Evolutionary conservation across 257 asterid genomes (phyloP).

Genomic region (Asclepias syriaca): DNA sequence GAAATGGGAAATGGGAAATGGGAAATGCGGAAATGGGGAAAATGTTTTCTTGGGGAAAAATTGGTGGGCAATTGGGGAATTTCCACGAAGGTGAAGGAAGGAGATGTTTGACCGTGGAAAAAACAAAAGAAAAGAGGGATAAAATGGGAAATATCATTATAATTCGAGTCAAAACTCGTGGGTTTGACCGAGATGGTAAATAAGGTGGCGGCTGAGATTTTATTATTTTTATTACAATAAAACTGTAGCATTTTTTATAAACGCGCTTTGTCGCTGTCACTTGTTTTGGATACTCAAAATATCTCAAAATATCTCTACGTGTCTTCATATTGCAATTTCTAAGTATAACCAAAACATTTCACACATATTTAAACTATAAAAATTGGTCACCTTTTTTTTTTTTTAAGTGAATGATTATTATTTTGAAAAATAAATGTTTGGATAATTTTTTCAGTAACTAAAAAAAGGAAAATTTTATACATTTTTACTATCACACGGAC

Average conservation of each 20-base stretch:
- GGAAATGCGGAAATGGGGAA: not conserved
- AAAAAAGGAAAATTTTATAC: too few species aligned
- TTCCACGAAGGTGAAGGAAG: constrained; percentile 14
- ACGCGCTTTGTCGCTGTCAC: constrained; percentile 28
- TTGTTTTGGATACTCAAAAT: not conserved
- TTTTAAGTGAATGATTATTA: too few species aligned
- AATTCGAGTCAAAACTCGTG: constrained; percentile 26
- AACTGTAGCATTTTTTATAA: not conserved
- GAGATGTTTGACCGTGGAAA: constrained; percentile 24
- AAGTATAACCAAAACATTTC: too few species aligned
- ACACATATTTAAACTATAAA: too few species aligned
- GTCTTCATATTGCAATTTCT: not conserved
- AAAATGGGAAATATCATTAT: not conserved
- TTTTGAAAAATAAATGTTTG: too few species aligned
- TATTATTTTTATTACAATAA: too few species aligned
- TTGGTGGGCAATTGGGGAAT: not conserved
- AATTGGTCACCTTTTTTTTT: too few species aligned
- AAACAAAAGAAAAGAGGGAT: not conserved
- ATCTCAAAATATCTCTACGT: not conserved
- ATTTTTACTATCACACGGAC: too few species aligned
- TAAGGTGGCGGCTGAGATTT: constrained; percentile 23
- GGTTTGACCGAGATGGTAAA: constrained; percentile 28
- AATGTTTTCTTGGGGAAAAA: not conserved
- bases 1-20: not conserved
- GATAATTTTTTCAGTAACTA: too few species aligned